A percentile compares a stretch with the other conserved stretches of the same genome.
Evolutionary conservation across 73 alveolate genomes (phyloP).

Genomic region (Tetrahymena borealis): DNA sequence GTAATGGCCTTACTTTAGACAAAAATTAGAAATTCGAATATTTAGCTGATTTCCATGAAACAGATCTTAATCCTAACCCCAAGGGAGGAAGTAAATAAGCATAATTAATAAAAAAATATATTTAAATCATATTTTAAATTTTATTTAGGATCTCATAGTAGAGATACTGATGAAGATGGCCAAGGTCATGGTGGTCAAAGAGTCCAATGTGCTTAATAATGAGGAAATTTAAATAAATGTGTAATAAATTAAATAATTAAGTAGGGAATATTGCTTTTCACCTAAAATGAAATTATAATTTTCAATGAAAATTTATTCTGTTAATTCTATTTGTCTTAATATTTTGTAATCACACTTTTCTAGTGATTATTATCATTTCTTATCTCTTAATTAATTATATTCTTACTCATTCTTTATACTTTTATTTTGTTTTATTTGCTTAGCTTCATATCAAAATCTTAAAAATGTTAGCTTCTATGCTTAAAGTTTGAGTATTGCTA

Average conservation of each 20-base stretch:
- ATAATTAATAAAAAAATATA: background rate
- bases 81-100: conserved; percentile 33
- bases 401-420: too few species aligned
- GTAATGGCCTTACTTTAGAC: conserved; percentile 1
- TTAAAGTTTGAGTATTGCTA: too few species aligned
- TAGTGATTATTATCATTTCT: too few species aligned
- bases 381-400: too few species aligned
- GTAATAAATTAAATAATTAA: background rate
- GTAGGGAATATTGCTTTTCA: background rate
- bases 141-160: background rate
- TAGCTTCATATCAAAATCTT: too few species aligned
- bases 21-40: background rate
- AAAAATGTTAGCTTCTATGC: too few species aligned
- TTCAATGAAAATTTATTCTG: background rate
- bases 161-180: conserved; percentile 39
- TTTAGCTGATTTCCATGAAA: conserved; percentile 11
- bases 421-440: too few species aligned
- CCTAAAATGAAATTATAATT: background rate
- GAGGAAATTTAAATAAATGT: background rate
- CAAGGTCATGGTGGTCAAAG: conserved; percentile 12
- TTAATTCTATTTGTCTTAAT: background rate
- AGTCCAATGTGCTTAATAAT: conserved; percentile 44
- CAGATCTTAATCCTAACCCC: conserved; percentile 22
- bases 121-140: background rate
- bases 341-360: background rate